Evolutionary conservation across 495 filamentous ascomycete genomes (phyloP), one percentile per base, ranked within the genome.

Genomic region (Penicillium riverlandense): DNA sequence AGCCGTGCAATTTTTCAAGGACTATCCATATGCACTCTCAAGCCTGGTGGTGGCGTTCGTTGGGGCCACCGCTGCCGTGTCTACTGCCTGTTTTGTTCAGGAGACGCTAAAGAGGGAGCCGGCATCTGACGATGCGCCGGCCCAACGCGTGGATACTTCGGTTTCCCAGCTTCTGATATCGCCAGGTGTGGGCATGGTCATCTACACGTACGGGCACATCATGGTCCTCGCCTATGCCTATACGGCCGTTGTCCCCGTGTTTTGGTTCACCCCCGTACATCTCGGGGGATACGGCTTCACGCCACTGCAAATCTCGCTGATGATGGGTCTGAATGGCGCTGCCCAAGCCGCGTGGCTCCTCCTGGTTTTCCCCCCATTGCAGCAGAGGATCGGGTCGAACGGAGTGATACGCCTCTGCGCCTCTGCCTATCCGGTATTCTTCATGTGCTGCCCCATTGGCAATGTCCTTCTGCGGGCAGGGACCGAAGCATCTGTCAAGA

Each of bases 281-380:
- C 67, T 78, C 10, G 84, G 84, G 34, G 84, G 84, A 6, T 74
- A 77, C 47, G 72, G 72, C n/a, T 83, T 85, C 55, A 55, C 65
- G 0, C 66, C 80, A 0, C 38, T 69, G 0, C 71, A 78, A 33
- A 86, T 85, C 40, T 80, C 81, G 0, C 37, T 78, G 7, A 67
- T 78, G 56, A 65, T 88, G 57, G 77, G 65, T 7, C 40, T 78
- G n/a, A 72, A 62, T 4, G 84, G 83, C 11, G 54, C 75, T 11
- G 61, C 75, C 7, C 84, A 88, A 57, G 74, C 81, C 6, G 32
- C 73, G 4, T 88, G 83, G 83, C 71, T 83, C 4, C 67, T 88
- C 0, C 29, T 83, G 22, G 57, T 72, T 36, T 85, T 86, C 64
- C 82, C 83, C 1, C 67, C 68, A 0, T 48, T 88, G 4, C 80